These are phyloP conservation scores for Zygotorulaspora sp. DNA, from an alignment of 805 yeast genomes.

Conservation along the genomic window DNA sequence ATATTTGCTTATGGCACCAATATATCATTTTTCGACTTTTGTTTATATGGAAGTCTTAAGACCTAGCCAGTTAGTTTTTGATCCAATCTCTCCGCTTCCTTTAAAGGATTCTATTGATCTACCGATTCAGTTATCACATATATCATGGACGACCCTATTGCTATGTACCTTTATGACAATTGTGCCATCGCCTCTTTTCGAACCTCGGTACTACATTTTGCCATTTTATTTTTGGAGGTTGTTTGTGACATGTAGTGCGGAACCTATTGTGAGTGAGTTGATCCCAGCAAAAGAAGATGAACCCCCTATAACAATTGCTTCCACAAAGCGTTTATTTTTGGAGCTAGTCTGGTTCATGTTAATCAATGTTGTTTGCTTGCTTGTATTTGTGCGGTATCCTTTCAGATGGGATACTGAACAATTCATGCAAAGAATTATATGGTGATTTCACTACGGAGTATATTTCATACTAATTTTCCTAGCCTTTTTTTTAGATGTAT, in stretches of 20 bases:
- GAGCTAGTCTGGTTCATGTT: constrained; percentile 63
- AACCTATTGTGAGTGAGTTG: constrained; percentile 33
- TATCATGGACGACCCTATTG: constrained; percentile 48
- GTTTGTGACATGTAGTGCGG: constrained; percentile 39
- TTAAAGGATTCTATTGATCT: constrained; percentile 34
- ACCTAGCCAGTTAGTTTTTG: constrained; percentile 36
- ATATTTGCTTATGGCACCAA: constrained; percentile 51
- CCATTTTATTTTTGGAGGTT: constrained; percentile 77
- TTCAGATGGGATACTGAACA: constrained; percentile 67
- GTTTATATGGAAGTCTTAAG: constrained; percentile 37
- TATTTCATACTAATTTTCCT: neutral
- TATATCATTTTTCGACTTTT: constrained; percentile 58
- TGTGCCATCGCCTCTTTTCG: constrained; percentile 87
- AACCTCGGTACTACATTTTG: constrained; percentile 85
- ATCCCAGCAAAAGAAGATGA: constrained; percentile 18
- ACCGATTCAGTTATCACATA: constrained; percentile 42
- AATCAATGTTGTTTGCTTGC: constrained; percentile 50
- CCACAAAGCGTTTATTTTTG: constrained; percentile 37
- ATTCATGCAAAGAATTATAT: constrained; percentile 71
- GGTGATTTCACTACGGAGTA: constrained; percentile 44
- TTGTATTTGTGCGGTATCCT: constrained; percentile 55
- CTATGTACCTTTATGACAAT: constrained; percentile 55
- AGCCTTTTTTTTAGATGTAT: no score
- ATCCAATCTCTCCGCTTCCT: constrained; percentile 36
- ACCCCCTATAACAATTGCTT: constrained; percentile 19